Base-by-base conservation (phyloP, 2,329 filamentous ascomycete species). In the Trichocomaceae sp. region DNA sequence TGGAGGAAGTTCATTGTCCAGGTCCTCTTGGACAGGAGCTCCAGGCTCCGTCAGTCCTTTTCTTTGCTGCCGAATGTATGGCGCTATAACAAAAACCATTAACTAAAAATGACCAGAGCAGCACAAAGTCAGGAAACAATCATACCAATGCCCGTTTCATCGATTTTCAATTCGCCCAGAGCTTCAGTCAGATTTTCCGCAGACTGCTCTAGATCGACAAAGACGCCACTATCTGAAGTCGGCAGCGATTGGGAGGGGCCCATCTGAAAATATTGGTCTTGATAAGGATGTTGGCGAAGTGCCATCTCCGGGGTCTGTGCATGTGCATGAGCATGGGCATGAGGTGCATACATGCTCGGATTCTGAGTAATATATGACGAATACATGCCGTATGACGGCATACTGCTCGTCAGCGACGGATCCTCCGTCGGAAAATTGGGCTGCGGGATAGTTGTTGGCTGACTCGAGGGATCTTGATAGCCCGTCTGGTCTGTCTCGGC, bases 81-180 rank as follows among this genome's bases (percentile, higher is more conserved):
- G 90, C 26, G 92, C 90, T 90, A 55, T 58, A 46, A 33, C 44
- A 54, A 63, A 3, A 8, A 33, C 19, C 39, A 22, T 26, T 45
- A 31, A 33, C 20, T 45, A 45, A 45, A 22, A n/a, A 37, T 15
- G 3, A 12, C 23, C 31, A 35, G 13, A 35, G 13, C 10, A 13
- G 29, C 20, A 47, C 19, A 35, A 17, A 19, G 19, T 17, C 12
- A 41, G 2, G 20, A n/a, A 31, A 5, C 19, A 52, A 44, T 60
- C 83, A 72, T 78, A 93, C 88, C 90, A 68, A 90, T 87, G 58
- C 90, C 92, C 41, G 83, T 85, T 66, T 92, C 88, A 58, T 95
- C 87, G 63, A 97, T 90, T 65, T 88, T 91, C 13, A 97, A 77
- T 42, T 89, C 87, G 7, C 92, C 92, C 39, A 97, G 77, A 10